A percentile compares a stretch with the other conserved stretches of the same genome.
These are phyloP conservation scores for Tricholomella constricta DNA, from an alignment of 768 basidiomycete species.

Conservation along the genomic window DNA sequence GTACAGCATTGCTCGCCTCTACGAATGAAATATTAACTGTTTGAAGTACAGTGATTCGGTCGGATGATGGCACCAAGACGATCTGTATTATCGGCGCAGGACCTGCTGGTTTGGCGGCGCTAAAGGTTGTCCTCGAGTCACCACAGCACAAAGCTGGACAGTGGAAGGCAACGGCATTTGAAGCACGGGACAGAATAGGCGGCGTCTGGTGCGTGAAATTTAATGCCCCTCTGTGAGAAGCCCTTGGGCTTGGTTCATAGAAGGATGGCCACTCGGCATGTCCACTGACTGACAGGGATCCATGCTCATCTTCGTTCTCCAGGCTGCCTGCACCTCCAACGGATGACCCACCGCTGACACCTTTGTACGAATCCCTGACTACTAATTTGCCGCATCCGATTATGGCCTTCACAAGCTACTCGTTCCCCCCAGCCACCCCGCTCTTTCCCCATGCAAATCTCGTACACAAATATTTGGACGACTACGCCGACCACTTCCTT, in stretches of 20 bases:
- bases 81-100: conserved; percentile 81
- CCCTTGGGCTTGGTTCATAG: no score
- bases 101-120: conserved; percentile 68
- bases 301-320: neutral
- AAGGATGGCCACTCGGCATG: no score
- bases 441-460: conserved; percentile 64
- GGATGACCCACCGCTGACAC: conserved; percentile 58
- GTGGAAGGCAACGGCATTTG: conserved; percentile 71
- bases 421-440: conserved; percentile 72
- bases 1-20: neutral
- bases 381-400: conserved; percentile 79
- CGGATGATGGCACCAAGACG: conserved; percentile 20
- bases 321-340: conserved; percentile 60
- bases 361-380: conserved; percentile 80
- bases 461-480: conserved; percentile 70
- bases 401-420: conserved; percentile 67
- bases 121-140: conserved; percentile 65
- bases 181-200: conserved; percentile 65
- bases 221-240: neutral
- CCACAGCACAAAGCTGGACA: conserved; percentile 52
- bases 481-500: conserved; percentile 63
- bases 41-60: conserved; percentile 12
- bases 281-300: neutral
- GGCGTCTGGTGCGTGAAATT: conserved; percentile 67
- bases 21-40: neutral